A percentile compares a stretch with the other conserved stretches of the same genome.
Evolutionary conservation across 2,329 filamentous ascomycete genomes (phyloP).

Genomic region (Venturiaceae sp.): DNA sequence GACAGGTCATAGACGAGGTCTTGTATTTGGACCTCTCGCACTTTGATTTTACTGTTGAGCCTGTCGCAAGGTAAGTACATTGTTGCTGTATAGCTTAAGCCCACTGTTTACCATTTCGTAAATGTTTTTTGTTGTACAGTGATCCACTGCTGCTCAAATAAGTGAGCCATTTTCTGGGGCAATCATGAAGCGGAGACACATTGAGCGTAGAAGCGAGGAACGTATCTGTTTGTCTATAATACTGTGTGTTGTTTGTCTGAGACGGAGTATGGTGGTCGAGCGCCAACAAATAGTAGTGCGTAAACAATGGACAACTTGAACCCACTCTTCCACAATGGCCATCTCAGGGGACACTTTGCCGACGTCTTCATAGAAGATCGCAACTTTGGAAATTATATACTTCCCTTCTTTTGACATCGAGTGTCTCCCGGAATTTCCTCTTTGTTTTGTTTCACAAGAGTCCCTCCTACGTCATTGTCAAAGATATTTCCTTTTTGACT

Average conservation of each 20-base stretch:
- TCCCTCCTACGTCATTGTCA: too few relatives aligned
- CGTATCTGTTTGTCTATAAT: not conserved
- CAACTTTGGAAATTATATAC: too few relatives aligned
- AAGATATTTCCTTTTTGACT: too few relatives aligned
- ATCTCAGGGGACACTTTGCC: too few relatives aligned
- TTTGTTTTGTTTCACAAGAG: too few relatives aligned
- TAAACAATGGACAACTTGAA: too few relatives aligned
- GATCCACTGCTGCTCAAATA: conserved; percentile 54
- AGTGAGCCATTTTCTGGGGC: not conserved
- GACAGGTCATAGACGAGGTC: conserved; percentile 84
- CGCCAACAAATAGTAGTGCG: not conserved
- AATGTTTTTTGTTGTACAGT: conserved; percentile 97
- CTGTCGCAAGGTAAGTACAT: conserved; percentile 32
- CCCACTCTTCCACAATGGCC: too few relatives aligned
- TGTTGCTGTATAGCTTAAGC: not conserved
- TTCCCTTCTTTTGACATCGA: too few relatives aligned
- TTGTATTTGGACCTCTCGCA: conserved; percentile 67
- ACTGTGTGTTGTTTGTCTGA: not conserved
- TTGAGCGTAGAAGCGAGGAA: not conserved
- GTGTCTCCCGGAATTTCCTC: too few relatives aligned
- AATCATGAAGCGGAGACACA: not conserved
- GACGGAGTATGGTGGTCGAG: not conserved
- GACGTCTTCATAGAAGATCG: too few relatives aligned
- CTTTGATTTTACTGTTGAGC: conserved; percentile 91
- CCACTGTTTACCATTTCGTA: conserved; percentile 75